phyloP scores from a whole-genome alignment of 1,284 basidiomycete genomes.

The Sanguinoderma infundibulare region DNA sequence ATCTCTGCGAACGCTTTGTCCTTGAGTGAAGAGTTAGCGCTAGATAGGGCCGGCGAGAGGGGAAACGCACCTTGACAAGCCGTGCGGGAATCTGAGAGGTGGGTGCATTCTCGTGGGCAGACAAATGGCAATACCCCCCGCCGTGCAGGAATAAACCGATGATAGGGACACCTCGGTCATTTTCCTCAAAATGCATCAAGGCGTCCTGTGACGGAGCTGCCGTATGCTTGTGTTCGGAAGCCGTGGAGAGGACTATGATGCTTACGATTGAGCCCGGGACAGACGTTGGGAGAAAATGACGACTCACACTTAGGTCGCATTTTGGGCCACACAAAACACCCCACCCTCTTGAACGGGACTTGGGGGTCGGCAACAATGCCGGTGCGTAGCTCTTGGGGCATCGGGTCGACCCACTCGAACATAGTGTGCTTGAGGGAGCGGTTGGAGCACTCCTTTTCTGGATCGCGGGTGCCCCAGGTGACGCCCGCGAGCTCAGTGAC shows the following conservation, averaged over 20 bases:
- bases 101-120: conserved; percentile 50
- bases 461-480: conserved; percentile 53
- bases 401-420: conserved; percentile 51
- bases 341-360: conserved; percentile 47
- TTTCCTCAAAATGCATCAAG: conserved; percentile 25
- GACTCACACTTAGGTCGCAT: conserved; percentile 28
- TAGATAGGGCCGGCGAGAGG: neutral
- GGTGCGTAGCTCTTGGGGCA: conserved; percentile 42
- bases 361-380: conserved; percentile 45
- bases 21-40: conserved; percentile 8
- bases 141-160: conserved; percentile 57
- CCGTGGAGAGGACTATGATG: neutral
- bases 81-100: conserved; percentile 53
- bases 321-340: conserved; percentile 53
- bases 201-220: neutral
- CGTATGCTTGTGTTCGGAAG: no score
- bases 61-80: conserved; percentile 40
- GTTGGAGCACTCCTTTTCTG: conserved; percentile 38
- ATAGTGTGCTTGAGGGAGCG: conserved; percentile 45
- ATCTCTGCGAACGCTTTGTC: conserved; percentile 44
- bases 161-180: conserved; percentile 34
- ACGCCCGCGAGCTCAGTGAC: conserved; percentile 58
- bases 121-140: conserved; percentile 60
- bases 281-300: neutral
- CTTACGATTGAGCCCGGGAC: neutral